Percentiles rank a stretch among this genome's conserved stretches.
These are phyloP conservation scores for Gomphus bonarii DNA, from an alignment of 1,284 basidiomycete genomes.

Conservation along the genomic window DNA sequence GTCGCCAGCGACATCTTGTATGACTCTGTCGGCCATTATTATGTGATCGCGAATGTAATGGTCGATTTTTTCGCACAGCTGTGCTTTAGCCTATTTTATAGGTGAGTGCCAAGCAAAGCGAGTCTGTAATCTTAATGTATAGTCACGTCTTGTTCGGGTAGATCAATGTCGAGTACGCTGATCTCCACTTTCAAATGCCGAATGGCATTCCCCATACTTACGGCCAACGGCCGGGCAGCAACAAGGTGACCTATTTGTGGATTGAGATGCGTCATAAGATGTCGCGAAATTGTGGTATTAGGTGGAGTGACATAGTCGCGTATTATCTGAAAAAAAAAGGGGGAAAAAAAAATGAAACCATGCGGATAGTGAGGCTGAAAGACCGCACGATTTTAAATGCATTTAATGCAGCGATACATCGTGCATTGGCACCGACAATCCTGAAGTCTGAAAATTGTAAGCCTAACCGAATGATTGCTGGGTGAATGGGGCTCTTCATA, in stretches of 20 bases:
- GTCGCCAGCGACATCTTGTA: slow-evolving; percentile 77
- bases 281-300: slow-evolving; percentile 74
- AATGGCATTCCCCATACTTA: slow-evolving; percentile 93
- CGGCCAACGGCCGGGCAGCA: slow-evolving; percentile 81
- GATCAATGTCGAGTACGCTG: slow-evolving; percentile 82
- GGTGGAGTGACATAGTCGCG: slow-evolving; percentile 78
- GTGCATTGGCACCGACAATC: slow-evolving; percentile 79
- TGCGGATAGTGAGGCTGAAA: slow-evolving; percentile 3
- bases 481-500: slow-evolving; percentile 76
- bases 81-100: slow-evolving; percentile 68
- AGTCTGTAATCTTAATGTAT: neutral
- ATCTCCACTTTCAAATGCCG: slow-evolving; percentile 95
- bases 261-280: slow-evolving; percentile 80
- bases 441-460: slow-evolving; percentile 79
- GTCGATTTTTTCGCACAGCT: slow-evolving; percentile 80
- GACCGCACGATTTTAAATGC: slow-evolving; percentile 73
- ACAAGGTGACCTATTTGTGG: slow-evolving; percentile 89
- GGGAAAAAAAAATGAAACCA: slow-evolving; percentile 13
- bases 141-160: slow-evolving; percentile 87
- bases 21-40: slow-evolving; percentile 87
- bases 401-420: slow-evolving; percentile 79
- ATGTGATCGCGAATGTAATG: slow-evolving; percentile 93
- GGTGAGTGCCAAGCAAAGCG: neutral
- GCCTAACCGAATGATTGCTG: slow-evolving; percentile 66
- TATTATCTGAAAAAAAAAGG: slow-evolving; percentile 82